Conservation (phyloP, 1,284 basidiomycete species). For the Leccinum huronense region DNA sequence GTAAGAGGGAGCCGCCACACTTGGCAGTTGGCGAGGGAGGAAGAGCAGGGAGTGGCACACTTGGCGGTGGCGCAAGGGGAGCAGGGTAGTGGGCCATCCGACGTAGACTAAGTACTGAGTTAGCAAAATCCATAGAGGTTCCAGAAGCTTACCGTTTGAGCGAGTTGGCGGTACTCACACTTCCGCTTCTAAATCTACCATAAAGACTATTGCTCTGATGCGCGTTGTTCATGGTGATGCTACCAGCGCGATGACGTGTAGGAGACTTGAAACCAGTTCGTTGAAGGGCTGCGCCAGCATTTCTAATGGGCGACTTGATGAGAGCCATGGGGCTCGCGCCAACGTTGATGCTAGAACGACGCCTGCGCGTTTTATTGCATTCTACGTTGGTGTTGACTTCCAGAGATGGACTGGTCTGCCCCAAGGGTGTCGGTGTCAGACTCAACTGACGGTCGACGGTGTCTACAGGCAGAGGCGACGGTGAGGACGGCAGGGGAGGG, state of each 20-base stretch:
- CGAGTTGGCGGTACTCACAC: slow-evolving; percentile 31
- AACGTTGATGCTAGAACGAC: slow-evolving; percentile 55
- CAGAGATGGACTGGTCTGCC: slow-evolving; percentile 9
- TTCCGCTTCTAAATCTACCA: slow-evolving; percentile 50
- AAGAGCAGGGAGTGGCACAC: slow-evolving; percentile 34
- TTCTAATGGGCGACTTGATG: slow-evolving; percentile 52
- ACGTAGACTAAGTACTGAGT: slow-evolving; percentile 29
- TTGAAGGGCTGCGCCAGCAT: slow-evolving; percentile 46
- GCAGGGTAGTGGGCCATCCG: slow-evolving; percentile 30
- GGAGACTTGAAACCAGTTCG: slow-evolving; percentile 40
- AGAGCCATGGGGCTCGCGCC: slow-evolving; percentile 45
- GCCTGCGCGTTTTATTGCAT: slow-evolving; percentile 43
- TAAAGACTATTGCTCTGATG: slow-evolving; percentile 40
- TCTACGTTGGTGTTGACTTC: slow-evolving; percentile 14
- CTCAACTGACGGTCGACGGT: slow-evolving; percentile 32
- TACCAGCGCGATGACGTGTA: slow-evolving; percentile 44
- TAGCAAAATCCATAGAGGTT: slow-evolving; percentile 3
- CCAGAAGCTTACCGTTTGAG: slow-evolving; percentile 36
- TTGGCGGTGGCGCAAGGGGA: slow-evolving; percentile 37
- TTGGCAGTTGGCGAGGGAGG: slow-evolving; percentile 28
- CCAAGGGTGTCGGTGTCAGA: slow-evolving; percentile 38
- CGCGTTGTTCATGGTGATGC: slow-evolving; percentile 33
- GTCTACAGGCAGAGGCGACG: slow-evolving; percentile 39
- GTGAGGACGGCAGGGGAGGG: slow-evolving; percentile 37
- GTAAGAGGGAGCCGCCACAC: slow-evolving; percentile 17